Conservation (phyloP, 352 stramenopile species). For the Pilasporangium apinafurcum region DNA sequence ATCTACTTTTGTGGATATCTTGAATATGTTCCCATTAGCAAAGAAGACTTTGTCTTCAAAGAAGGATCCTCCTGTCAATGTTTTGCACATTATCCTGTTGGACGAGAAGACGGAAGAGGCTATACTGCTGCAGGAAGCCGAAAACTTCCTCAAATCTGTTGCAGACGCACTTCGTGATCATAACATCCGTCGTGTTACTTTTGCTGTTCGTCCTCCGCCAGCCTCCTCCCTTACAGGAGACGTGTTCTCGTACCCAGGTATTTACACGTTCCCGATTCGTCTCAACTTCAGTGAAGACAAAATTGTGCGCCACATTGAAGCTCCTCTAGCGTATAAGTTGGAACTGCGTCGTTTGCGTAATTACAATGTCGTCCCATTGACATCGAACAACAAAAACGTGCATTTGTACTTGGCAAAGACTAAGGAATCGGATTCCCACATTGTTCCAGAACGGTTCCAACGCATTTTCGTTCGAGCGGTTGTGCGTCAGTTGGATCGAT, state of each 20-base stretch:
- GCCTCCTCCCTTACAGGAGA: constrained; percentile 30
- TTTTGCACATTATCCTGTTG: constrained; percentile 78
- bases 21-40: constrained; percentile 62
- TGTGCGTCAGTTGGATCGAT: constrained; percentile 86
- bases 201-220: constrained; percentile 68
- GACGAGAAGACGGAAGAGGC: constrained; percentile 60
- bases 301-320: constrained; percentile 98
- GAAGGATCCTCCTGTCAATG: constrained; percentile 69
- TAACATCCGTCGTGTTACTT: constrained; percentile 87
- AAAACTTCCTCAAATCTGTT: constrained; percentile 63
- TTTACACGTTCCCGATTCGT: constrained; percentile 87
- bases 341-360: constrained; percentile 96
- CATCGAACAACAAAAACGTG: constrained; percentile 94
- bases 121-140: constrained; percentile 40
- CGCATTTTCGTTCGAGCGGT: constrained; percentile 96
- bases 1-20: constrained; percentile 54
- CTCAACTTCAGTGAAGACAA: constrained; percentile 95
- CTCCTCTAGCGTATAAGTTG: constrained; percentile 97
- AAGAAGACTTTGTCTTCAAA: constrained; percentile 64
- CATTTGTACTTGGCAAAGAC: constrained; percentile 98
- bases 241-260: constrained; percentile 78
- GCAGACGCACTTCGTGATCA: constrained; percentile 46
- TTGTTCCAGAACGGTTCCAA: constrained; percentile 83
- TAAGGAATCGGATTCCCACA: constrained; percentile 76
- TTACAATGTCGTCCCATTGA: constrained; percentile 95